A percentile compares a stretch with the other conserved stretches of the same genome.
These are phyloP conservation scores for Thelephora aurantiotincta DNA, from an alignment of 768 basidiomycete species.

Conservation along the genomic window DNA sequence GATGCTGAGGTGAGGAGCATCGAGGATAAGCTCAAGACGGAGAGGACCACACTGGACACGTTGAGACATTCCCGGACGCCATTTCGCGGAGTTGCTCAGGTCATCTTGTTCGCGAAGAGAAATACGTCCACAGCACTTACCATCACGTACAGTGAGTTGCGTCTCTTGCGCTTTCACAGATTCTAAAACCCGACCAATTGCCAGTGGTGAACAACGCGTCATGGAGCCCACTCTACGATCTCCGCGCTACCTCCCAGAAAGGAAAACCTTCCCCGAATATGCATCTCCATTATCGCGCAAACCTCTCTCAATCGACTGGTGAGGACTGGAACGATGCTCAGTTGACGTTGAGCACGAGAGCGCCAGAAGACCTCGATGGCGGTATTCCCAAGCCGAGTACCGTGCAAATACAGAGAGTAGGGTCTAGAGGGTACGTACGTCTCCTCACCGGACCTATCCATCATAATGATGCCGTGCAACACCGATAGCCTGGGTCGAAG, in stretches of 20 bases:
- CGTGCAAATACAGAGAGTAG: no score
- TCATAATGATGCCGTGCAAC: no score
- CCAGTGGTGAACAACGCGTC: conserved; percentile 35
- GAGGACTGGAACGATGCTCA: conserved; percentile 42
- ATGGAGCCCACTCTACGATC: conserved; percentile 47
- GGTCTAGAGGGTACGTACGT: no score
- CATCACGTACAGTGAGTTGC: background rate
- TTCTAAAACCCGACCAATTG: background rate
- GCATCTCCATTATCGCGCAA: conserved; percentile 39
- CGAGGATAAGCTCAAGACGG: no score
- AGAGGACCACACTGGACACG: no score
- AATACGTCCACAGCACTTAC: conserved; percentile 28
- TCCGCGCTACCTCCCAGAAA: conserved; percentile 32
- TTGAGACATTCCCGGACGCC: no score
- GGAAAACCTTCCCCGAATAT: conserved; percentile 30
- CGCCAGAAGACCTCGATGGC: conserved; percentile 18
- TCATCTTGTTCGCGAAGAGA: no score
- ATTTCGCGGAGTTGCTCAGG: no score
- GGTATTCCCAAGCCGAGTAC: background rate
- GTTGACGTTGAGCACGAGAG: conserved; percentile 38
- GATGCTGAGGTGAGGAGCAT: no score
- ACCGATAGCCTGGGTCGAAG: conserved; percentile 5
- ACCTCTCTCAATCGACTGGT: conserved; percentile 38
- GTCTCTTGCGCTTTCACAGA: background rate
- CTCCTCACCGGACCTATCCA: no score